Percentiles rank a stretch among this genome's conserved stretches.
These are phyloP conservation scores for Neurospora cerealis DNA, from an alignment of 495 filamentous ascomycete genomes.

Conservation along the genomic window DNA sequence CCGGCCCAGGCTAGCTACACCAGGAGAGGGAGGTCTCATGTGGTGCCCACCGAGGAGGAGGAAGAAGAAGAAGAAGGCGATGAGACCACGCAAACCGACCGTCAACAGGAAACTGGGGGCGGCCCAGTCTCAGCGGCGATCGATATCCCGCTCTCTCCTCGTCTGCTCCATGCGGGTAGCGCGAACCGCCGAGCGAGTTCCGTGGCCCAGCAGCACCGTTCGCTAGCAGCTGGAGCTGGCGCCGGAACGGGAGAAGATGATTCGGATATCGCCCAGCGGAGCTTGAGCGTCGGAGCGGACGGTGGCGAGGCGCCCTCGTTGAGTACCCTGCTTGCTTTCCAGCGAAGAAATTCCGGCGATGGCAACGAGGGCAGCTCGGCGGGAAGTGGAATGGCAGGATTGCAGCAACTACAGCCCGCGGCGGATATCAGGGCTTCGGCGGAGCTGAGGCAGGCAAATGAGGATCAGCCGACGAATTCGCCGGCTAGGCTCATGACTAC, in stretches of 20 bases:
- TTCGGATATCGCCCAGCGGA: conserved; percentile 55
- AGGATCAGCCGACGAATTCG: conserved; percentile 19
- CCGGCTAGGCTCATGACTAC: conserved; percentile 10
- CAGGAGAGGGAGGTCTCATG: conserved; percentile 20
- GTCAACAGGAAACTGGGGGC: conserved; percentile 22
- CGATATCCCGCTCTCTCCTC: conserved; percentile 72
- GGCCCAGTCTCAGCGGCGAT: conserved; percentile 42
- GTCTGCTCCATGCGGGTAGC: conserved; percentile 44
- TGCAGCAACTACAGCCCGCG: conserved; percentile 28
- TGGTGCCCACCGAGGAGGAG: background rate
- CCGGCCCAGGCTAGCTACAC: conserved; percentile 25
- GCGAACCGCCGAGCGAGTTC: conserved; percentile 62
- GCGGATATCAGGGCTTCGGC: conserved; percentile 33
- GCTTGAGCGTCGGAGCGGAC: conserved; percentile 65
- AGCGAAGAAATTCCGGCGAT: conserved; percentile 3
- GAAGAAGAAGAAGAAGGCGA: conserved; percentile 19
- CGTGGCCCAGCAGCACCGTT: conserved; percentile 58
- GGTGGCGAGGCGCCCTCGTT: conserved; percentile 47
- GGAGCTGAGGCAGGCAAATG: conserved; percentile 24
- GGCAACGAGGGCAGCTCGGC: background rate
- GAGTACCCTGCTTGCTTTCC: conserved; percentile 44
- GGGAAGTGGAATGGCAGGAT: background rate
- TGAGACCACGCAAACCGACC: conserved; percentile 20
- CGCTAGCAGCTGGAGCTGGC: conserved; percentile 8
- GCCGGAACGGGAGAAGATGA: conserved; percentile 47